These are phyloP conservation scores for Sugiyamaella sp. DNA, from an alignment of 1,139 yeast species.

Conservation along the genomic window DNA sequence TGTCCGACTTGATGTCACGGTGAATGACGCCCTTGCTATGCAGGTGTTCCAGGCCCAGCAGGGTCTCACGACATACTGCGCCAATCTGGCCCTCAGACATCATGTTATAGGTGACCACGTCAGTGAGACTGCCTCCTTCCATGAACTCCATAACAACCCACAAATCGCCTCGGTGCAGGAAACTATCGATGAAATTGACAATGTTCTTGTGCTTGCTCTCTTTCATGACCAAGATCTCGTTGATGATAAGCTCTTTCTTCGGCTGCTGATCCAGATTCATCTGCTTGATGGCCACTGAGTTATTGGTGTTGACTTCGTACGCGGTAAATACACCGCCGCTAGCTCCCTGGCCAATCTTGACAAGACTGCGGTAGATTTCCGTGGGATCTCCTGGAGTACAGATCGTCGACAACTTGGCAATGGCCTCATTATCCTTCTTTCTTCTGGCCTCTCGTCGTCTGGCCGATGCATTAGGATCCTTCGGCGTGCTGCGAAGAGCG, in stretches of 20 bases:
- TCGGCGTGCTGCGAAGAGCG: conserved; percentile 41
- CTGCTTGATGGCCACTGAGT: conserved; percentile 90
- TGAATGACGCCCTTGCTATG: conserved; percentile 95
- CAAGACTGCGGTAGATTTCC: conserved; percentile 62
- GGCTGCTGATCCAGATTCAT: conserved; percentile 95
- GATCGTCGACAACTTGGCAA: conserved; percentile 69
- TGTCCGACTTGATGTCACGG: conserved; percentile 94
- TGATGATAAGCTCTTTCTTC: conserved; percentile 88
- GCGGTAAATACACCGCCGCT: conserved; percentile 98
- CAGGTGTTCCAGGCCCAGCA: conserved; percentile 80
- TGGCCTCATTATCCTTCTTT: conserved; percentile 66
- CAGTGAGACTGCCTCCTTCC: conserved; percentile 98
- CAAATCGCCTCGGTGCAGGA: conserved; percentile 63
- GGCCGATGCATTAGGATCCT: conserved; percentile 46
- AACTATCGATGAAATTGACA: conserved; percentile 91
- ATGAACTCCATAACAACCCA: conserved; percentile 99
- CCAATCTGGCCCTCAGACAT: conserved; percentile 99
- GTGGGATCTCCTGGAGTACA: conserved; percentile 92
- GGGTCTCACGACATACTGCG: conserved; percentile 90
- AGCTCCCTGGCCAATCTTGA: conserved; percentile 96
- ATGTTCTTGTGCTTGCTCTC: conserved; percentile 90
- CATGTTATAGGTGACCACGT: conserved; percentile 91
- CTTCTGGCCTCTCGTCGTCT: conserved; percentile 77
- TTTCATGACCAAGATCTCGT: conserved; percentile 94
- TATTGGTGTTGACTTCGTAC: conserved; percentile 60